Evolutionary conservation across 306 rosid genomes (phyloP), one percentile per base, ranked within the genome.

Genomic region (Crotalaria pallida): DNA sequence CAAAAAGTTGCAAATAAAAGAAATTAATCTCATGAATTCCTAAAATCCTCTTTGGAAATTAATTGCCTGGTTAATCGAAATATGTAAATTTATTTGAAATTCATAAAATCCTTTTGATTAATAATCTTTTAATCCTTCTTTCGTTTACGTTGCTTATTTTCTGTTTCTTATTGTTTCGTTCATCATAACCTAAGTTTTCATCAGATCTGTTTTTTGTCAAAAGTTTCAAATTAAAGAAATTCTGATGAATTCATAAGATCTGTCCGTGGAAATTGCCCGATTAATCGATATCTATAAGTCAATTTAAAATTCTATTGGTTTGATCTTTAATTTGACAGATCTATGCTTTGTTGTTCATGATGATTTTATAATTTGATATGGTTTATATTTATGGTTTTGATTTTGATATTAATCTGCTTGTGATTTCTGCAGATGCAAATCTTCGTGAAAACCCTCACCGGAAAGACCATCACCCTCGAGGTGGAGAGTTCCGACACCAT

Each of bases 401-500:
- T 6, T n/a, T n/a, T n/a, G n/a, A 27, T 27, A 27, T 26, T 4
- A 1, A 6, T 33, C 7, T 34, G 11, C 10, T 38, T 53, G 0
- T 3, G 13, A 21, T 57, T 2, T 0, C 0, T 53, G n/a, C 24
- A 86, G 91, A 86, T 86, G 91, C 91, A 84, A 72, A 86, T 86
- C 58, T 83, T 88, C 27, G 93, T 88, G 0, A 88, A 88, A 57
- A 88, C 92, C 41, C 83, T 88, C 7, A 88, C 96, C 0, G 96
- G 96, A 0, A 88, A 88, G 74, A 88, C 96, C 61, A 88, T 88
- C 15, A 88, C 90, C 3, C 73, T 88, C 0, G 90, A 85, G 79
- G 95, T 88, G 0, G 91, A 88, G 19, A 69, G 79, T 43, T 86
- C 94, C 0, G 94, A 88, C 82, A 88, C 94, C 5, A 88, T 88